Evolutionary conservation across 352 stramenopile genomes (phyloP), one percentile per base, ranked within the genome.

Genomic region (Phytopythium oedochilum): DNA sequence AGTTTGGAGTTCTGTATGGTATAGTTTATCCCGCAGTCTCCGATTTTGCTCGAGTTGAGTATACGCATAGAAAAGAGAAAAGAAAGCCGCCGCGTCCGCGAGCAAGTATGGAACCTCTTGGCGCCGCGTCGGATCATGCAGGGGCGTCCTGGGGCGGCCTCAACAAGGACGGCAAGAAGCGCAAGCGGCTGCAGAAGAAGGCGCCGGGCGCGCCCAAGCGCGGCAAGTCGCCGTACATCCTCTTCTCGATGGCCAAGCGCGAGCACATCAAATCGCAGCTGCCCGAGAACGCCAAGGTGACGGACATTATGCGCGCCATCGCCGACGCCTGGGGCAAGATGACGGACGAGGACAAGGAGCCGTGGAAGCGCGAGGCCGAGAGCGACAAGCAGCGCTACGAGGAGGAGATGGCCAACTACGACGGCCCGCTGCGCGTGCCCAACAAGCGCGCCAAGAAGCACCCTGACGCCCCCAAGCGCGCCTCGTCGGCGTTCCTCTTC

Each of bases 361-460:
- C 94, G 22, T 98, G 94, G 93, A 96, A 98, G 42, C 67, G 89
- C n/a, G 75, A 89, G 20, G 93, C 95, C 9, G 78, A 92, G 55
- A 86, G 88, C 12, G 95, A 98, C 68, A 98, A 98, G 72, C 75
- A 96, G 61, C 88, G 95, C 28, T 98, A 97, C 65, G 79, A 96
- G 53, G 78, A 91, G 58, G 93, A 98, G 71, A 98, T 97, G 77
- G 74, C 90, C n/a, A 78, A 81, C 5, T 94, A 95, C 60, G 92
- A 97, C 50, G 92, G 94, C 0, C 90, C 91, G 8, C 72, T 97
- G 65, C 88, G 92, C 28, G 84, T 97, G 39, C 75, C 83, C 15
- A 96, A 96, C 60, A 98, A 98, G 70, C 79, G 93, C 47, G 89
- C 89, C 10, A 98, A 98, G 81, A 98, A 98, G 65, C 82, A 98